phyloP scores from a whole-genome alignment of 2,329 filamentous ascomycete species.

The Talaromyces pinophilus region DNA sequence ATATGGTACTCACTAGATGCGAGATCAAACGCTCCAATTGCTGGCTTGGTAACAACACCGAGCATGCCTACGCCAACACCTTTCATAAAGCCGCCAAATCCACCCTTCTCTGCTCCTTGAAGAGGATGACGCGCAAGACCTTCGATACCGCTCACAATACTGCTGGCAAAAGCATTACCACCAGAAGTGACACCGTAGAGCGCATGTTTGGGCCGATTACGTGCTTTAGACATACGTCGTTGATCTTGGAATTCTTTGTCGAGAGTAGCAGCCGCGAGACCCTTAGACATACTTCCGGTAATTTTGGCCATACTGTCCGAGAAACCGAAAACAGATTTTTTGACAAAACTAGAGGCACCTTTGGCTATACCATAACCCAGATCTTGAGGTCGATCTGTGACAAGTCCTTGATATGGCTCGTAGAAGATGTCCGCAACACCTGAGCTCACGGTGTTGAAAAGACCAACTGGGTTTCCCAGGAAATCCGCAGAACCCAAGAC shows the following conservation, averaged over 20 bases:
- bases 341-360: slow-evolving; percentile 93
- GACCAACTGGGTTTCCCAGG: slow-evolving; percentile 91
- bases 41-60: slow-evolving; percentile 93
- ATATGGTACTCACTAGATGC: slow-evolving; percentile 66
- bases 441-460: slow-evolving; percentile 98
- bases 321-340: slow-evolving; percentile 97
- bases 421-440: slow-evolving; percentile 98
- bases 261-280: slow-evolving; percentile 88
- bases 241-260: slow-evolving; percentile 99
- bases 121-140: slow-evolving; percentile 91
- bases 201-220: slow-evolving; percentile 95
- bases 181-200: slow-evolving; percentile 94
- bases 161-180: slow-evolving; percentile 91
- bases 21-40: slow-evolving; percentile 94
- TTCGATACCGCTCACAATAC: slow-evolving; percentile 88
- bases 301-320: slow-evolving; percentile 97
- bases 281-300: slow-evolving; percentile 95
- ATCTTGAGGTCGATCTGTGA: slow-evolving; percentile 93
- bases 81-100: slow-evolving; percentile 92
- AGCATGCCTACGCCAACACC: slow-evolving; percentile 93
- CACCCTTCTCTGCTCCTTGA: slow-evolving; percentile 94
- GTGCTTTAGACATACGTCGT: slow-evolving; percentile 85
- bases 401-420: slow-evolving; percentile 96
- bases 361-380: slow-evolving; percentile 94
- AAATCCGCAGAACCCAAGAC: slow-evolving; percentile 97